Conservation (phyloP, 1,284 basidiomycete species). For the Pseudozyma sp. region DNA sequence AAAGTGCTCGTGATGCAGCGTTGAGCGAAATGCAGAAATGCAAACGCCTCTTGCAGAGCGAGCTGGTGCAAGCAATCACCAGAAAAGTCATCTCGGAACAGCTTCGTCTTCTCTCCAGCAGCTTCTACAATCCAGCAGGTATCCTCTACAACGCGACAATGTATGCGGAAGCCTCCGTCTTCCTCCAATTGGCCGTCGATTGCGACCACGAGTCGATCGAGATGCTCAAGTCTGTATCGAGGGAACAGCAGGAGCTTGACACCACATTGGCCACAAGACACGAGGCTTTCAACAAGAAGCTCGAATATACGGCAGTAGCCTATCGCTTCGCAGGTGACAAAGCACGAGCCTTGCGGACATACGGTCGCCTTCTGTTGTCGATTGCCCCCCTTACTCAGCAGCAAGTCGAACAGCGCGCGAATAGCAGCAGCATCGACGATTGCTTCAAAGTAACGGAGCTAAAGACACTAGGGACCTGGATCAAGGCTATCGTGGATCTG, state of each 20-base stretch:
- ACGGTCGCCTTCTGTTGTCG: slow-evolving; percentile 17
- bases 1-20: slow-evolving; percentile 21
- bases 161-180: slow-evolving; percentile 56
- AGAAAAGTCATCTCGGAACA: slow-evolving; percentile 23
- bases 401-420: slow-evolving; percentile 9
- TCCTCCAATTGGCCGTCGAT: slow-evolving; percentile 59
- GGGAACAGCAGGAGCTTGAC: slow-evolving; percentile 17
- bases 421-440: slow-evolving; percentile 18
- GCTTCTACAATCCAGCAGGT: slow-evolving; percentile 69
- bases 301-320: slow-evolving; percentile 46
- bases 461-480: slow-evolving; percentile 12
- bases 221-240: not conserved
- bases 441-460: slow-evolving; percentile 18
- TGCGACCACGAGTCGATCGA: slow-evolving; percentile 33
- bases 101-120: slow-evolving; percentile 56
- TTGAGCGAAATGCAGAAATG: slow-evolving; percentile 26
- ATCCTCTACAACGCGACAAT: slow-evolving; percentile 67
- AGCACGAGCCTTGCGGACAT: slow-evolving; percentile 21
- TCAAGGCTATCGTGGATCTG: slow-evolving; percentile 42
- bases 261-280: slow-evolving; percentile 11
- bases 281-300: slow-evolving; percentile 30
- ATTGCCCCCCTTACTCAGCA: not conserved
- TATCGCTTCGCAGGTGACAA: slow-evolving; percentile 40
- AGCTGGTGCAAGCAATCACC: slow-evolving; percentile 8
- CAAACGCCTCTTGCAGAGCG: slow-evolving; percentile 12